phyloP scores from a whole-genome alignment of 2,329 filamentous ascomycete genomes.

The Ceratocystis cubensis region DNA sequence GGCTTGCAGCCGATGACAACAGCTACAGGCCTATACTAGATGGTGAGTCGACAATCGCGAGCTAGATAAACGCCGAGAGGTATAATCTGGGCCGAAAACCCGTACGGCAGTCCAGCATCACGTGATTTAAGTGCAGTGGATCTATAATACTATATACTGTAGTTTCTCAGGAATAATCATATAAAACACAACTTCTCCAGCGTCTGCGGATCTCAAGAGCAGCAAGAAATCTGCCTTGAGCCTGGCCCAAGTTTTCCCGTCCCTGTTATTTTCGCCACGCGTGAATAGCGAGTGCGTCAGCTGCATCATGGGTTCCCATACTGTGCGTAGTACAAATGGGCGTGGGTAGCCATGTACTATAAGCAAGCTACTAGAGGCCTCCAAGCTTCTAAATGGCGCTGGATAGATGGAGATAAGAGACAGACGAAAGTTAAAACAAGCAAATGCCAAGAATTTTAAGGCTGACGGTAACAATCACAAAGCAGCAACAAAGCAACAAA shows the following conservation, averaged over 20 bases:
- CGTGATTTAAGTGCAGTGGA: neutral
- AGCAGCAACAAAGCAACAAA: neutral
- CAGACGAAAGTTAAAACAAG: neutral
- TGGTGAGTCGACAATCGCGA: neutral
- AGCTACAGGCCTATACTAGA: neutral
- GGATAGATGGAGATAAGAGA: neutral
- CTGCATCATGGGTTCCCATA: neutral
- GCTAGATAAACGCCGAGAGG: neutral
- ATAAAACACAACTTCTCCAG: neutral
- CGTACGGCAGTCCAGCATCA: neutral
- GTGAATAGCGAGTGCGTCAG: neutral
- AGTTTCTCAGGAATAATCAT: neutral
- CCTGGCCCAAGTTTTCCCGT: neutral
- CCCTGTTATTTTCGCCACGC: neutral
- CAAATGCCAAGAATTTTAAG: constrained; percentile 8
- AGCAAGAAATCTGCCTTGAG: neutral
- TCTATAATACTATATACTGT: no score
- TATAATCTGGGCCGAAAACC: neutral
- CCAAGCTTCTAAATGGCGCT: neutral
- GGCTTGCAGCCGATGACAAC: neutral
- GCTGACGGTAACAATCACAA: neutral
- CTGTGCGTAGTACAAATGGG: neutral
- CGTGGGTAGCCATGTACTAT: neutral
- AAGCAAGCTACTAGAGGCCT: neutral
- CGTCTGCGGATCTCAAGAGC: neutral